A percentile compares a stretch with the other conserved stretches of the same genome.
These are phyloP conservation scores for Rhynchospora breviuscula DNA, from an alignment of 176 grass and related monocot genomes.

Conservation along the genomic window DNA sequence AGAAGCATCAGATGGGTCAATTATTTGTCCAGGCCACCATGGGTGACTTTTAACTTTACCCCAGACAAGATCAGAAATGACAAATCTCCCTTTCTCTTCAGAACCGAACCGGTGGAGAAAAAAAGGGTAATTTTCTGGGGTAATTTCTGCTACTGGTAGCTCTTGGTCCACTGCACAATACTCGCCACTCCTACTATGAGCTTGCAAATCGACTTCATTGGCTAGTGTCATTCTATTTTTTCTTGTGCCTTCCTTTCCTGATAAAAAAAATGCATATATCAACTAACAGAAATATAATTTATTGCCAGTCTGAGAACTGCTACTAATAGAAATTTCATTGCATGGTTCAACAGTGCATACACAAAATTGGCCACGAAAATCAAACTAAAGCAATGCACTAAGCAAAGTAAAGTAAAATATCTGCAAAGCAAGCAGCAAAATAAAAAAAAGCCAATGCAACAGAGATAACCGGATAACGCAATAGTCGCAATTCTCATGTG, in stretches of 20 bases:
- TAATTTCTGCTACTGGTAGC: not conserved
- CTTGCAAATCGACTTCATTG: not conserved
- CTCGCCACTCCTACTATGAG: not conserved
- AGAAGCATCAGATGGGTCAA: slow-evolving; percentile 62
- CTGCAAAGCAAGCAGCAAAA: not conserved
- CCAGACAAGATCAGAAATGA: slow-evolving; percentile 63
- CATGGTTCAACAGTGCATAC: not conserved
- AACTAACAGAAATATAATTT: too few relatives aligned
- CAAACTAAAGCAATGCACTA: not conserved
- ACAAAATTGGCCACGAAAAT: not conserved
- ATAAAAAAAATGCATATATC: not conserved
- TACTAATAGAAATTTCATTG: not conserved
- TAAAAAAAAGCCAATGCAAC: not conserved
- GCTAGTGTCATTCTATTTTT: not conserved
- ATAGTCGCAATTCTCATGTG: not conserved
- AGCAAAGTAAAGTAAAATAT: not conserved
- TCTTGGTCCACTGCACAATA: not conserved
- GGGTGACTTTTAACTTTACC: slow-evolving; percentile 50
- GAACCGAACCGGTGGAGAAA: not conserved
- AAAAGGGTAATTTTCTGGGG: not conserved
- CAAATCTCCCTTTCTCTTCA: slow-evolving; percentile 16
- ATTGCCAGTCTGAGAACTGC: not conserved
- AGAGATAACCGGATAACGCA: not conserved
- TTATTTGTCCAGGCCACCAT: slow-evolving; percentile 84
- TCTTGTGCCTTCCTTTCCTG: not conserved